Conservation (phyloP, 306 rosid genomes). For the Betula pendula region DNA sequence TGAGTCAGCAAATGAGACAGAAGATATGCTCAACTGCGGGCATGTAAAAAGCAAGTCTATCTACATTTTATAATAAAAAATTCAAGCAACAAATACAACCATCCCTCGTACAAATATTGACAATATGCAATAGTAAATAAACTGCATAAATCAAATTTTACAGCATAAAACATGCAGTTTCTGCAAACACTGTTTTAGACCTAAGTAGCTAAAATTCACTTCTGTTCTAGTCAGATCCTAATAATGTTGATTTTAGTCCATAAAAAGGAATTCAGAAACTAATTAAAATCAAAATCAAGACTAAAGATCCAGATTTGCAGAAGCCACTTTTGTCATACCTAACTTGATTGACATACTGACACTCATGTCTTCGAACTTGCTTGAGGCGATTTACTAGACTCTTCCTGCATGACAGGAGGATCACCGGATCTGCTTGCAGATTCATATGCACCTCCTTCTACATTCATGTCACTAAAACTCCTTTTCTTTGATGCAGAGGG, state of each 20-base stretch:
- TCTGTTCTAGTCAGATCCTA: neutral
- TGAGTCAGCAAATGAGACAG: neutral
- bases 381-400: slow-evolving; percentile 30
- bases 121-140: neutral
- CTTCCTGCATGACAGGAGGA: slow-evolving; percentile 30
- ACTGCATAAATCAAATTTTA: neutral
- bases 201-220: neutral
- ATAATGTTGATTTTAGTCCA: neutral
- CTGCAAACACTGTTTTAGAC: neutral
- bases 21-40: neutral
- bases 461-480: slow-evolving; percentile 55
- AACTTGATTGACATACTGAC: neutral
- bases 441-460: slow-evolving; percentile 52
- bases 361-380: slow-evolving; percentile 22
- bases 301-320: slow-evolving; percentile 1
- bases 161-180: neutral
- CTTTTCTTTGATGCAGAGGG: slow-evolving; percentile 62
- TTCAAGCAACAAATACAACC: neutral
- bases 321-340: neutral
- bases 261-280: neutral
- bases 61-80: neutral
- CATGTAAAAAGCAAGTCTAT: neutral
- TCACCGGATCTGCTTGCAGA: slow-evolving; percentile 27
- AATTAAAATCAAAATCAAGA: neutral
- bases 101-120: neutral